Percentiles rank a stretch among this genome's conserved stretches.
These are phyloP conservation scores for Aspergillus sp. DNA, from an alignment of 2,329 filamentous ascomycete genomes.

Conservation along the genomic window DNA sequence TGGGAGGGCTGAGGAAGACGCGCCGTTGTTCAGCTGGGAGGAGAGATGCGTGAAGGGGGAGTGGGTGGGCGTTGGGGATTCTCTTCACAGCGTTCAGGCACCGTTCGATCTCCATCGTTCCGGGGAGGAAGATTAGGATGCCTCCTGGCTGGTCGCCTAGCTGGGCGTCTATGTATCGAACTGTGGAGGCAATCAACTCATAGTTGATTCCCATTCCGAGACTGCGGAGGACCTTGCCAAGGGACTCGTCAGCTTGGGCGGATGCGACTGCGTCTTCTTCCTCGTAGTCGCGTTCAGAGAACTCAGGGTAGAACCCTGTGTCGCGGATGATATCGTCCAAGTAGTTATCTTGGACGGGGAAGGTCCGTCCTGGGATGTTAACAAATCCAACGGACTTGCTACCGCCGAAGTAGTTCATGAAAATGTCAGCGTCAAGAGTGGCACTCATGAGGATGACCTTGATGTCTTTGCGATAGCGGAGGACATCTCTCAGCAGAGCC, in stretches of 20 bases:
- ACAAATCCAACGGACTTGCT: conserved; percentile 74
- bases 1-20: conserved; percentile 76
- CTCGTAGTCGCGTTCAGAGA: conserved; percentile 34
- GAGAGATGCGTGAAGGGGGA: conserved; percentile 89
- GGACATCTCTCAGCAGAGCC: conserved; percentile 79
- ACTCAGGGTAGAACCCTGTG: conserved; percentile 66
- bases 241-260: conserved; percentile 47
- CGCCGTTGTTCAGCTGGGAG: conserved; percentile 83
- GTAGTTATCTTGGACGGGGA: conserved; percentile 86
- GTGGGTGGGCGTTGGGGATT: conserved; percentile 70
- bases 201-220: conserved; percentile 89
- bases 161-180: conserved; percentile 77
- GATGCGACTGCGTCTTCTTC: conserved; percentile 44
- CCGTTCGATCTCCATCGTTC: conserved; percentile 86
- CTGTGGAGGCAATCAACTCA: conserved; percentile 76
- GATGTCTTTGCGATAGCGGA: conserved; percentile 72
- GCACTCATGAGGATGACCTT: conserved; percentile 96
- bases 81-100: conserved; percentile 68
- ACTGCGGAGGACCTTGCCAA: conserved; percentile 71
- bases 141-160: conserved; percentile 74
- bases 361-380: conserved; percentile 85
- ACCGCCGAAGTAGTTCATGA: conserved; percentile 78
- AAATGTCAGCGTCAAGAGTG: conserved; percentile 84
- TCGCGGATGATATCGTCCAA: conserved; percentile 82
- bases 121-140: conserved; percentile 93